Conservation (phyloP, 202 grass and related monocot genomes). For the Bolboschoenoplectus hybrid region DNA sequence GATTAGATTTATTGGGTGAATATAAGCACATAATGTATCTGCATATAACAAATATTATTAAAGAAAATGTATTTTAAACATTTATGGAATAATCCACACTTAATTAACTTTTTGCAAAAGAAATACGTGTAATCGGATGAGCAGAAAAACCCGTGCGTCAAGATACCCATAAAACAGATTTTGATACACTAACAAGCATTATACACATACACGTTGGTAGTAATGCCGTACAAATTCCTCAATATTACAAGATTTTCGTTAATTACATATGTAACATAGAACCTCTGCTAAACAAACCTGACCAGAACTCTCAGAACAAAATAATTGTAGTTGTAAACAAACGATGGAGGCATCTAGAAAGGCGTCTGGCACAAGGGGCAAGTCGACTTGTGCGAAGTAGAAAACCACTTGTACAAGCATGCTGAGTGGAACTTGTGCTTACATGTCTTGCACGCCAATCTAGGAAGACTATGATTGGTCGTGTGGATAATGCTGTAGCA, state of each 20-base stretch:
- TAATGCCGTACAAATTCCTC: not conserved
- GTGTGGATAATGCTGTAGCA: conserved; percentile 96
- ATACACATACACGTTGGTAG: not conserved
- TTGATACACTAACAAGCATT: not conserved
- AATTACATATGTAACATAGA: not conserved
- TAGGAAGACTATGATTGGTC: conserved; percentile 83
- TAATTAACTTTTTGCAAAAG: no score
- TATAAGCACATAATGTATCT: no score
- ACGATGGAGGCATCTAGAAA: conserved; percentile 52
- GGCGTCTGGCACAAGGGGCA: conserved; percentile 95
- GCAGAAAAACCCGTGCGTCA: no score
- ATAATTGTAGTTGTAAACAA: not conserved
- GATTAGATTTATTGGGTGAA: no score
- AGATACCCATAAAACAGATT: not conserved
- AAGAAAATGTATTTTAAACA: no score
- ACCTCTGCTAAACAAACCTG: not conserved
- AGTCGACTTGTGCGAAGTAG: conserved; percentile 95
- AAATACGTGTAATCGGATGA: no score
- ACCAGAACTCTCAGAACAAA: not conserved
- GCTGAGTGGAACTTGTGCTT: conserved; percentile 92
- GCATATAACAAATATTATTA: no score
- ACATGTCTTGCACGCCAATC: conserved; percentile 95
- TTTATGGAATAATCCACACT: no score
- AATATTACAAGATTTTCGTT: not conserved
- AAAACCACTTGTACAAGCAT: conserved; percentile 99